phyloP scores from a whole-genome alignment of 2,329 filamentous ascomycete species.

The Aureobasidium sp. region DNA sequence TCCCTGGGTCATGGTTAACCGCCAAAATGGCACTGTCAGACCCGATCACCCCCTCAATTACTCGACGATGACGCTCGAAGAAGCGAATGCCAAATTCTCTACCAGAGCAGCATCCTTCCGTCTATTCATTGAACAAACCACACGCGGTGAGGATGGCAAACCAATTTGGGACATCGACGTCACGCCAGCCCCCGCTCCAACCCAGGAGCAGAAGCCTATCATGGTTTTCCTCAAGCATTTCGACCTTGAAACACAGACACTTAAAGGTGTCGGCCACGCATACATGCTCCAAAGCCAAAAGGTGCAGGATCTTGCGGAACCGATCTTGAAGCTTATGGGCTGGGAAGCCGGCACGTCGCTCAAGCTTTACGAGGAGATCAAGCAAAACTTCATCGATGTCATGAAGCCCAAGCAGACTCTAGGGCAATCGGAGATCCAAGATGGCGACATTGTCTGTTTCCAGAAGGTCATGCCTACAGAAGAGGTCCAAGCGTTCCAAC shows the following conservation, averaged over 20 bases:
- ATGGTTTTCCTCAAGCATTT: constrained; percentile 92
- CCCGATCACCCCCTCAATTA: constrained; percentile 83
- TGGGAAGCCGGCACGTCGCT: constrained; percentile 71
- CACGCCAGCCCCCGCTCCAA: constrained; percentile 34
- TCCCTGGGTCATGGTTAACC: constrained; percentile 96
- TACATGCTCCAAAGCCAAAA: constrained; percentile 85
- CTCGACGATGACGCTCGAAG: constrained; percentile 56
- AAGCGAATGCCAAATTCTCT: constrained; percentile 60
- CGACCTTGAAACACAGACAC: constrained; percentile 64
- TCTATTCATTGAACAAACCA: constrained; percentile 76
- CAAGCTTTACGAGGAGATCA: constrained; percentile 90
- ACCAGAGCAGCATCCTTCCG: constrained; percentile 62
- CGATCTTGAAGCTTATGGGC: constrained; percentile 73
- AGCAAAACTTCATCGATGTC: constrained; percentile 91
- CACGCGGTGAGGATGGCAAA: constrained; percentile 61
- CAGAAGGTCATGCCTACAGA: constrained; percentile 56
- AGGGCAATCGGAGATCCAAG: constrained; percentile 86
- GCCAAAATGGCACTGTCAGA: constrained; percentile 91
- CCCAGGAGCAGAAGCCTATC: constrained; percentile 47
- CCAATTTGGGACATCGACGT: constrained; percentile 60
- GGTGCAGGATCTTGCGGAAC: constrained; percentile 71
- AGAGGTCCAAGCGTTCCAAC: constrained; percentile 24
- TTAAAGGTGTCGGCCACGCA: constrained; percentile 71
- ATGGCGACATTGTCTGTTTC: constrained; percentile 95
- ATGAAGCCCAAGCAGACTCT: constrained; percentile 88